Conservation (phyloP, 805 yeast species). For the Lipomyces sp. region DNA sequence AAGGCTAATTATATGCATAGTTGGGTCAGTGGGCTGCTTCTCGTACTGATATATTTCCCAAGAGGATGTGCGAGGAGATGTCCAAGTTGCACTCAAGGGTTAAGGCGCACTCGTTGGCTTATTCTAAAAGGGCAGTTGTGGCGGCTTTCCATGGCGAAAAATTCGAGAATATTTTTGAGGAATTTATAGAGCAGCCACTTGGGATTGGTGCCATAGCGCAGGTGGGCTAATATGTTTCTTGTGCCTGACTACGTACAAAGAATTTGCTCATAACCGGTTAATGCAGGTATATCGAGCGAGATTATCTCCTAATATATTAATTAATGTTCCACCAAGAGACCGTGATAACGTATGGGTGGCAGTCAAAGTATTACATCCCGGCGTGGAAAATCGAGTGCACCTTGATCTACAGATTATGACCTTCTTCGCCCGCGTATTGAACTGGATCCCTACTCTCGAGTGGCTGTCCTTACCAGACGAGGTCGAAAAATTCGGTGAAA, state of each 20-base stretch:
- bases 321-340: constrained; percentile 29
- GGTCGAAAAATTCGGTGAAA: constrained; percentile 79
- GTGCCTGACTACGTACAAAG: not conserved
- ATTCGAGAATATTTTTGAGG: constrained; percentile 79
- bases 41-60: constrained; percentile 88
- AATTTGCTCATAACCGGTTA: not conserved
- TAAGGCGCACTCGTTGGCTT: constrained; percentile 65
- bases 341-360: constrained; percentile 61
- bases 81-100: constrained; percentile 82
- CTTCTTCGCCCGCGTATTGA: constrained; percentile 72
- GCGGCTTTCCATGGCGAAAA: constrained; percentile 59
- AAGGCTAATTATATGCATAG: constrained; percentile 52
- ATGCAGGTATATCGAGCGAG: constrained; percentile 72
- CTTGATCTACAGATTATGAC: constrained; percentile 86
- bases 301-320: constrained; percentile 48
- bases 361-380: constrained; percentile 90
- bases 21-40: constrained; percentile 99
- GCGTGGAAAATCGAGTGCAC: constrained; percentile 69
- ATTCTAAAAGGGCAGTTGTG: constrained; percentile 63
- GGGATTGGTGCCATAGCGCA: constrained; percentile 99
- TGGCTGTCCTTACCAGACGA: constrained; percentile 96
- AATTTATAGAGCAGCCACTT: constrained; percentile 72
- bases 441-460: constrained; percentile 89
- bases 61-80: constrained; percentile 75
- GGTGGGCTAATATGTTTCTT: constrained; percentile 18